Evolutionary conservation across 2,329 filamentous ascomycete species (phyloP), one percentile per base, ranked within the genome.

Genomic region (Geosmithia putterillii): DNA sequence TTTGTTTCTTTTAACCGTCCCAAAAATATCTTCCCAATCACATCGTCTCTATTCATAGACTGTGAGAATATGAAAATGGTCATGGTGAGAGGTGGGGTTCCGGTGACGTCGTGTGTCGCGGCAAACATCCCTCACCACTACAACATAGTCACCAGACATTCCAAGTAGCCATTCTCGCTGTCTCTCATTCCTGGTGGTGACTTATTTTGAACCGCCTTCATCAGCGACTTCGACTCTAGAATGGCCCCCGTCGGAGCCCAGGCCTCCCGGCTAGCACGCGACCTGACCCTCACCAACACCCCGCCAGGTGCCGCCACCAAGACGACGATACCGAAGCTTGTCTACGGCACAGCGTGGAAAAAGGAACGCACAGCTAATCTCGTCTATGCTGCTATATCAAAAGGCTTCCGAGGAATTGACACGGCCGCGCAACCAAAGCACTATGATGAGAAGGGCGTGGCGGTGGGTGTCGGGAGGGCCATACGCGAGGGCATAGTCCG

Each of bases 341-440:
- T 92, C 48, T 92, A 92, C 58, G 86, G 86, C 42, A 90, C 86
- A 2, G 86, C 86, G n/a, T 90, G 86, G 85, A 92, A 92, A 60
- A 81, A 82, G 53, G 76, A 81, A 1, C 63, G 63, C 17, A 87
- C 83, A 0, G 70, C 73, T 18, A 66, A 74, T 44, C 68, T 90
- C 3, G 85, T 92, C 19, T 75, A 81, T 51, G 61, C 71, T 48
- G 86, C 86, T 2, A 56, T 92, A 28, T 67, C 68, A 38, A 65
- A 74, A 38, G 85, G 86, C 5, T 92, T 90, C 52, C 71, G 78
- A 25, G 83, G 69, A 40, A 64, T 92, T 46, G 86, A 92, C 55
- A 90, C 86, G 0, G 85, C 85, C 9, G 83, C 81, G 15, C 83
- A 88, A 59, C 84, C 84, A 2, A 76, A 75, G 47, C 84, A 90